Conservation (phyloP, 495 filamentous ascomycete genomes). For the Aspergillus haitiensis region DNA sequence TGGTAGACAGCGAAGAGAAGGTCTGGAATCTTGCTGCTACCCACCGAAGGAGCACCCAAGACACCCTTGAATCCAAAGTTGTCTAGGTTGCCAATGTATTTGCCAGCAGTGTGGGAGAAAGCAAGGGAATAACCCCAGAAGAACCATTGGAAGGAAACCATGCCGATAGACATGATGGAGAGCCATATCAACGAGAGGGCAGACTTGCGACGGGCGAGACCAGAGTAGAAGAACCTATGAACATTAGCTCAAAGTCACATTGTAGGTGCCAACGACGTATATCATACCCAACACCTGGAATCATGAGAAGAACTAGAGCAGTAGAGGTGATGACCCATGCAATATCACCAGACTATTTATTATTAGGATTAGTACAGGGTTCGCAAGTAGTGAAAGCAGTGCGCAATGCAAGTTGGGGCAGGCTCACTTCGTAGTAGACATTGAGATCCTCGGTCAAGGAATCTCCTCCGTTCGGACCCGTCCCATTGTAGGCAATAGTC, state of each 20-base stretch:
- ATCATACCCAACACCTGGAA: slow-evolving; percentile 83
- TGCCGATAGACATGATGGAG: slow-evolving; percentile 90
- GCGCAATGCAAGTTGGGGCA: background rate
- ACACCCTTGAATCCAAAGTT: slow-evolving; percentile 88
- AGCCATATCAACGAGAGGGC: slow-evolving; percentile 95
- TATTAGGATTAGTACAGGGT: slow-evolving; percentile 19
- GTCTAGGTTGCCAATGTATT: slow-evolving; percentile 78
- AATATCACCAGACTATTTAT: slow-evolving; percentile 74
- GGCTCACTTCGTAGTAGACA: slow-evolving; percentile 73
- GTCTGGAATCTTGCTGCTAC: slow-evolving; percentile 78
- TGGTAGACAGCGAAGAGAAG: slow-evolving; percentile 92
- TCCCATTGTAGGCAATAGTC: slow-evolving; percentile 64
- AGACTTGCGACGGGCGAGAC: slow-evolving; percentile 93
- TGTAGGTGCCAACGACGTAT: background rate
- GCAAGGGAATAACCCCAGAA: slow-evolving; percentile 97
- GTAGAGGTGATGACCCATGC: slow-evolving; percentile 88
- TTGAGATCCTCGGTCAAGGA: slow-evolving; percentile 74
- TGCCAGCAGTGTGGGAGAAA: slow-evolving; percentile 82
- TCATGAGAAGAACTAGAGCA: slow-evolving; percentile 94
- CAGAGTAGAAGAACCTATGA: slow-evolving; percentile 91
- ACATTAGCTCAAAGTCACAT: too few relatives aligned
- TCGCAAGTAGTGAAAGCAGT: background rate
- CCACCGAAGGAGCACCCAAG: slow-evolving; percentile 78
- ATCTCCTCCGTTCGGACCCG: slow-evolving; percentile 65
- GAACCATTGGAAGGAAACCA: slow-evolving; percentile 97